Conservation (phyloP, 805 yeast genomes). For the Wickerhamomyces bovis region DNA sequence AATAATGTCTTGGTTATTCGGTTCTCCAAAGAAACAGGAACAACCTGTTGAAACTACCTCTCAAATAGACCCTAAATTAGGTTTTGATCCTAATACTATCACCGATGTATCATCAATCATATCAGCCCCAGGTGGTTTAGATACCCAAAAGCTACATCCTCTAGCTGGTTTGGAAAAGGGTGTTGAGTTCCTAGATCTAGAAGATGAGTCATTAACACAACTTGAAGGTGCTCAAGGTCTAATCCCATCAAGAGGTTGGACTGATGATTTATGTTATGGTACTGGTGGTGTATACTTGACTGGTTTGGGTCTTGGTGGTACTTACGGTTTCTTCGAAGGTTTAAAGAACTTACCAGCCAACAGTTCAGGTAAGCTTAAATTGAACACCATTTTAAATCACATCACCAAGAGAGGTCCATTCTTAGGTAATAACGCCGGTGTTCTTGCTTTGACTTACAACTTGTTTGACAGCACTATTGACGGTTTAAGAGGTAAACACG, state of each 20-base stretch:
- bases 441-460: slow-evolving; percentile 84
- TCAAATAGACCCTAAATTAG: slow-evolving; percentile 26
- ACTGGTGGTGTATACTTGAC: slow-evolving; percentile 89
- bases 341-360: slow-evolving; percentile 66
- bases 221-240: slow-evolving; percentile 86
- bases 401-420: slow-evolving; percentile 95
- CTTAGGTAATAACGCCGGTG: slow-evolving; percentile 93
- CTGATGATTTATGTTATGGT: slow-evolving; percentile 96
- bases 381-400: slow-evolving; percentile 86
- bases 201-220: slow-evolving; percentile 69
- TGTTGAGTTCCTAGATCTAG: slow-evolving; percentile 84
- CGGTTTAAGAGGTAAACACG: slow-evolving; percentile 81
- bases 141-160: slow-evolving; percentile 76
- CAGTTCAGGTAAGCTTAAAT: slow-evolving; percentile 72
- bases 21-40: slow-evolving; percentile 22
- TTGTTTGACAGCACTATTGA: slow-evolving; percentile 76
- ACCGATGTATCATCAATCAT: slow-evolving; percentile 58
- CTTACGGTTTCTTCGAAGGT: slow-evolving; percentile 85
- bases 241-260: slow-evolving; percentile 95
- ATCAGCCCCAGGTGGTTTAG: slow-evolving; percentile 55
- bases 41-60: slow-evolving; percentile 7
- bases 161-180: slow-evolving; percentile 88
- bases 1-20: slow-evolving; percentile 26
- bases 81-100: slow-evolving; percentile 62
- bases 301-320: slow-evolving; percentile 86